Evolutionary conservation across 129 eudicot species (phyloP).

Genomic region (Tagetes erecta): DNA sequence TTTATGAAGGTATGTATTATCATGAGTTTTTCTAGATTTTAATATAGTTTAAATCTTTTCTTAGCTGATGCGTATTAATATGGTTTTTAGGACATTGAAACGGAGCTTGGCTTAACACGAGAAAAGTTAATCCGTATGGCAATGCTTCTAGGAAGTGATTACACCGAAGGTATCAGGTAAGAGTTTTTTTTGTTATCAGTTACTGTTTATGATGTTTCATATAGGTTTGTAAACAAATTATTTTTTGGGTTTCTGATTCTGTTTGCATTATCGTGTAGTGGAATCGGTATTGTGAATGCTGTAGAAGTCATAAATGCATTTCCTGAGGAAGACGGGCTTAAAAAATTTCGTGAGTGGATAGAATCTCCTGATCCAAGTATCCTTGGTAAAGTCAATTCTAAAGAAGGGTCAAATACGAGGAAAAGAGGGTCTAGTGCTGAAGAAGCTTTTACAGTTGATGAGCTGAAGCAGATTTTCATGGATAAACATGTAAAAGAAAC

Average conservation of each 20-base stretch:
- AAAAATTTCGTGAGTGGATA: constrained; percentile 88
- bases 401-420: constrained; percentile 43
- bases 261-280: constrained; percentile 45
- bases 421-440: constrained; percentile 49
- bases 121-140: constrained; percentile 91
- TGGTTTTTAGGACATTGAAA: constrained; percentile 72
- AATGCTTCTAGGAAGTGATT: constrained; percentile 93
- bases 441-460: constrained; percentile 34
- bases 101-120: constrained; percentile 81
- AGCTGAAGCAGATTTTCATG: constrained; percentile 65
- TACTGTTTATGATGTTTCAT: constrained; percentile 2
- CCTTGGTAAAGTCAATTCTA: constrained; percentile 53
- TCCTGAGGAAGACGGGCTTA: constrained; percentile 88
- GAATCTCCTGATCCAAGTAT: constrained; percentile 94
- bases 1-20: constrained; percentile 65
- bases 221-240: constrained; percentile 1
- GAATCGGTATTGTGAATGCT: constrained; percentile 97
- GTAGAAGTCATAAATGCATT: constrained; percentile 94
- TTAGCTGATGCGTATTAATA: constrained; percentile 3
- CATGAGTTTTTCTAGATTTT: not conserved
- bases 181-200: not conserved
- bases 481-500: constrained; percentile 66
- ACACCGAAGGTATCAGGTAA: constrained; percentile 97
- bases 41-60: not conserved
- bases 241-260: not conserved